phyloP scores from a whole-genome alignment of 1,139 yeast species.

The Protomyces pachydermus region DNA sequence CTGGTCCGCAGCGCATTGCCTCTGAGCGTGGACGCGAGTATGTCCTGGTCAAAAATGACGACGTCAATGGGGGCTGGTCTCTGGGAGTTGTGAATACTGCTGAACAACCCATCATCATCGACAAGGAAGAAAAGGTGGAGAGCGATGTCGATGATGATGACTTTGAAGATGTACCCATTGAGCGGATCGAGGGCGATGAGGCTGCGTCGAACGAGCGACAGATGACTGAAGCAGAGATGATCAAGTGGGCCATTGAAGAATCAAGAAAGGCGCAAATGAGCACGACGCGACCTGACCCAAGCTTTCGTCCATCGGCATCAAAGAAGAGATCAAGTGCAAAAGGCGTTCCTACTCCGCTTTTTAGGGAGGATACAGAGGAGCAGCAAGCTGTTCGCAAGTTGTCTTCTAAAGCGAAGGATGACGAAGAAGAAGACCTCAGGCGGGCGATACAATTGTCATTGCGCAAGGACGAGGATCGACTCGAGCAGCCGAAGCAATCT shows the following conservation, averaged over 20 bases:
- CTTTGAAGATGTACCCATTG: conserved; percentile 45
- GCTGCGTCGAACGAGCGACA: not conserved
- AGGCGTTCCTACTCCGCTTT: not conserved
- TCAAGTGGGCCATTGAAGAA: conserved; percentile 21
- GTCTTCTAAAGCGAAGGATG: not conserved
- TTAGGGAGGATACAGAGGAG: not conserved
- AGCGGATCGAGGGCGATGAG: conserved; percentile 5
- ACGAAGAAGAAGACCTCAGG: not conserved
- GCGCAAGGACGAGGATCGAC: not conserved
- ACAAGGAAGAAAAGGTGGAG: conserved; percentile 27
- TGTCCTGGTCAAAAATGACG: conserved; percentile 56
- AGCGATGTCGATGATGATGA: conserved; percentile 32
- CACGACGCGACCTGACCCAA: conserved; percentile 10
- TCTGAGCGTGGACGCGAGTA: conserved; percentile 78
- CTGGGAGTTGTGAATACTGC: conserved; percentile 48
- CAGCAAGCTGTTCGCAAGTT: not conserved
- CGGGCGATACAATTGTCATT: not conserved
- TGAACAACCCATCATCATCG: conserved; percentile 26
- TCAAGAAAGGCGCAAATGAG: conserved; percentile 19
- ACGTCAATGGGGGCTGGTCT: conserved; percentile 73
- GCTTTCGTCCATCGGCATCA: conserved; percentile 8
- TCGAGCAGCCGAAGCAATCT: not conserved
- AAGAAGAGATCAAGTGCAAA: not conserved
- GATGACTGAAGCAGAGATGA: conserved; percentile 24
- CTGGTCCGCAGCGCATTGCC: conserved; percentile 57